Evolutionary conservation across 163 green algal genomes (phyloP).

Genomic region (Chlamydomonas reinhardtii): DNA sequence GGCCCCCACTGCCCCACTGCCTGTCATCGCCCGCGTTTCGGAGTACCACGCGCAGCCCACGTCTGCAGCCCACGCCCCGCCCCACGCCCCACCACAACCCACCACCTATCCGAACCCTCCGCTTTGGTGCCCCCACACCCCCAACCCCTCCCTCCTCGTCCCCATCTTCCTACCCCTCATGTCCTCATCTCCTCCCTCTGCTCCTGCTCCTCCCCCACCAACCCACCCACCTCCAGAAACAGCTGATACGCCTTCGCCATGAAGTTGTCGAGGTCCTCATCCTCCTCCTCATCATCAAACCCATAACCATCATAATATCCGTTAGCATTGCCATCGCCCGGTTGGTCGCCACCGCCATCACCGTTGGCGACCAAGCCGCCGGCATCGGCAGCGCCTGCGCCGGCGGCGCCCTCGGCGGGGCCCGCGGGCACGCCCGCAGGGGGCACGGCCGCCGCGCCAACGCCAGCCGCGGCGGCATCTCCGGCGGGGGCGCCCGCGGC

Average conservation of each 20-base stretch:
- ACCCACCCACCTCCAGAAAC: not conserved
- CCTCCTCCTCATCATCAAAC: not conserved
- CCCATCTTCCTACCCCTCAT: not conserved
- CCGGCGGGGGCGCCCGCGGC: not conserved
- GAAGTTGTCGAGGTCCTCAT: conserved; percentile 31
- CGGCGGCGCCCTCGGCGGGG: too few species aligned
- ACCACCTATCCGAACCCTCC: too few species aligned
- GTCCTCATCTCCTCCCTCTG: too few species aligned
- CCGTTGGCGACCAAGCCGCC: not conserved
- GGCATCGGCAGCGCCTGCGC: too few species aligned
- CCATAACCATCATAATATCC: not conserved
- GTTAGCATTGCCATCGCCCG: not conserved
- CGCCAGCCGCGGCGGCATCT: not conserved
- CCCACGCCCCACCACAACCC: too few species aligned
- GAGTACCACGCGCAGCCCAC: too few species aligned
- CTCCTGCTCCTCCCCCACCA: too few species aligned
- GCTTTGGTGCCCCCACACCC: too few species aligned
- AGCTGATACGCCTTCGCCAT: conserved; percentile 23
- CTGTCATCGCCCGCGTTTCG: too few species aligned
- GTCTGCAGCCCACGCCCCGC: too few species aligned
- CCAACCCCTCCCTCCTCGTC: not conserved
- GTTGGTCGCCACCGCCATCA: conserved; percentile 2
- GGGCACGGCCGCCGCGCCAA: not conserved
- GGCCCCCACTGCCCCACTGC: too few species aligned
- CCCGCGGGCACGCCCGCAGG: not conserved